phyloP scores from a whole-genome alignment of 257 asterid genomes.

The Ehretia macrophylla region DNA sequence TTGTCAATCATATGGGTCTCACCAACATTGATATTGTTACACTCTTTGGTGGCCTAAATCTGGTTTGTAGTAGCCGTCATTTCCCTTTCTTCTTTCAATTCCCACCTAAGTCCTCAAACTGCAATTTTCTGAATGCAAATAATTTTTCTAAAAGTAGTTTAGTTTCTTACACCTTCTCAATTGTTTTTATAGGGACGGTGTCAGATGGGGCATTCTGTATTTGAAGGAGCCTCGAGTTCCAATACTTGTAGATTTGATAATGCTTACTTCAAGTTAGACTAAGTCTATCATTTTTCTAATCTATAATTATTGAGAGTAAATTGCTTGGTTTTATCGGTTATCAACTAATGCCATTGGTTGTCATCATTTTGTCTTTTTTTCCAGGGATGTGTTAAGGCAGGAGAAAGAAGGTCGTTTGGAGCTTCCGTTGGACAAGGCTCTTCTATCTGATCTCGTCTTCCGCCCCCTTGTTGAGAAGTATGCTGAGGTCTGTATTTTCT shows the following conservation, averaged over 20 bases:
- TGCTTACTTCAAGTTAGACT: slow-evolving; percentile 68
- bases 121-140: too few species aligned
- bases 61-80: too few species aligned
- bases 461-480: too few species aligned
- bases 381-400: slow-evolving; percentile 70
- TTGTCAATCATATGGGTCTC: slow-evolving; percentile 84
- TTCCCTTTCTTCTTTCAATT: too few species aligned
- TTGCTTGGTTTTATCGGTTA: too few species aligned
- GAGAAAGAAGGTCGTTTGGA: slow-evolving; percentile 70
- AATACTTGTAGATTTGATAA: slow-evolving; percentile 85
- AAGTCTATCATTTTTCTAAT: too few species aligned
- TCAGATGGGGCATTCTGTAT: slow-evolving; percentile 89
- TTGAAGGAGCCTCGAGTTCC: slow-evolving; percentile 82
- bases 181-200: too few species aligned
- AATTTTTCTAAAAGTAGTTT: too few species aligned
- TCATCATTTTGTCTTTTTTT: too few species aligned
- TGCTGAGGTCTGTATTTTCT: slow-evolving; percentile 34
- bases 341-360: neutral
- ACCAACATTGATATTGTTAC: slow-evolving; percentile 74
- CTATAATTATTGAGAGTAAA: neutral
- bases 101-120: too few species aligned
- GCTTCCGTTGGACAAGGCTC: slow-evolving; percentile 79
- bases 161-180: too few species aligned
- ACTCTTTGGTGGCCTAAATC: slow-evolving; percentile 80
- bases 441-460: slow-evolving; percentile 56